phyloP scores from a whole-genome alignment of 1,284 basidiomycete species.

The Microstroma glucosiphilum region DNA sequence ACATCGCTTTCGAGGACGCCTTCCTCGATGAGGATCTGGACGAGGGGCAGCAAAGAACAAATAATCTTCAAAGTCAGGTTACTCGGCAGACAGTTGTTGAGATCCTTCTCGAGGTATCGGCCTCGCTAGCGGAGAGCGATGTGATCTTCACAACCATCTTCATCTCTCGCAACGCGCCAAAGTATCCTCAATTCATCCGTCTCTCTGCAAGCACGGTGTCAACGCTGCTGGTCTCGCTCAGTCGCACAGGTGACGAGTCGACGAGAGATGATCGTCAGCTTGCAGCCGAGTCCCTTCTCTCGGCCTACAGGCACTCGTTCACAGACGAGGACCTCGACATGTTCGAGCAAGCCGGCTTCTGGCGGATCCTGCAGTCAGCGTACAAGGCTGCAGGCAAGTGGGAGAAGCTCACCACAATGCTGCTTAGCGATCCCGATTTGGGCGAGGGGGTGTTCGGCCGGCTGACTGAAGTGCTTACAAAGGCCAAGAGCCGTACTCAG shows the following conservation, averaged over 20 bases:
- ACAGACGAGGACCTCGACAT: conserved; percentile 63
- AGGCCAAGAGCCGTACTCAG: conserved; percentile 45
- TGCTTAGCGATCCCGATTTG: conserved; percentile 68
- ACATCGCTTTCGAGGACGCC: conserved; percentile 87
- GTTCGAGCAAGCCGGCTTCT: conserved; percentile 81
- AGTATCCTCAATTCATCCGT: conserved; percentile 83
- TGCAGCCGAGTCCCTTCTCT: conserved; percentile 89
- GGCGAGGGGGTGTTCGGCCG: conserved; percentile 62
- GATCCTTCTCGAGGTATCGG: conserved; percentile 71
- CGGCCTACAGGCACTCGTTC: conserved; percentile 73
- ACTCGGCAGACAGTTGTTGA: conserved; percentile 78
- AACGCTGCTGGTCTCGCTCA: conserved; percentile 69
- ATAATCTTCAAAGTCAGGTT: conserved; percentile 36
- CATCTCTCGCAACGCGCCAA: conserved; percentile 89
- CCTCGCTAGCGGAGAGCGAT: background rate
- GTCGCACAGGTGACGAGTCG: conserved; percentile 58
- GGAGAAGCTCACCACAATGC: conserved; percentile 66
- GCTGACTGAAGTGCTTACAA: conserved; percentile 61
- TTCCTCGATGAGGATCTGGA: conserved; percentile 67
- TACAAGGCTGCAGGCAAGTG: conserved; percentile 71
- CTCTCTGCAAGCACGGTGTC: conserved; percentile 66
- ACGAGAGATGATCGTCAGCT: conserved; percentile 90
- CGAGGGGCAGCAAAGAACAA: background rate
- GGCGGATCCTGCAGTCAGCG: conserved; percentile 75
- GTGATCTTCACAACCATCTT: conserved; percentile 84